phyloP scores from a whole-genome alignment of 2,329 filamentous ascomycete species.

The Diaporthe ilicicola region DNA sequence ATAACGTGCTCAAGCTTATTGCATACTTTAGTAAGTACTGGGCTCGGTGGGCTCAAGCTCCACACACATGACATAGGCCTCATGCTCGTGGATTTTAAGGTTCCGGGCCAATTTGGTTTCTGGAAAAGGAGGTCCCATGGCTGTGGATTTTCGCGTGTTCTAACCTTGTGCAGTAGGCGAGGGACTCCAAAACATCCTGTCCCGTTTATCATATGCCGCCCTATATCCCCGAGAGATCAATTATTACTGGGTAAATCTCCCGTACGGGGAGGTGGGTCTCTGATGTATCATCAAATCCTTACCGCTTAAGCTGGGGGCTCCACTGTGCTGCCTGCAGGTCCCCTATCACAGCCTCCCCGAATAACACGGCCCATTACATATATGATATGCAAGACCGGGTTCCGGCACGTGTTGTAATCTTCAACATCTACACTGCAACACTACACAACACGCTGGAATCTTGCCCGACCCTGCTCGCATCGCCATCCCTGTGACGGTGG shows the following conservation, averaged over 20 bases:
- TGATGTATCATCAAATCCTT: neutral
- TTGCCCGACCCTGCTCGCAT: too few relatives aligned
- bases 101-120: neutral
- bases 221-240: constrained; percentile 19
- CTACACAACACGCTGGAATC: too few relatives aligned
- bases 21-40: neutral
- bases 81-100: neutral
- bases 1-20: neutral
- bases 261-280: neutral
- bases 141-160: neutral
- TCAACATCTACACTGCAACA: constrained; percentile 1
- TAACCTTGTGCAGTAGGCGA: constrained; percentile 5
- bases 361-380: neutral
- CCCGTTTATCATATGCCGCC: neutral
- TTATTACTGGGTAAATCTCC: constrained; percentile 19
- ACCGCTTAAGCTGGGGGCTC: neutral
- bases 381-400: constrained; percentile 5
- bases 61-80: neutral
- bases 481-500: constrained; percentile 5
- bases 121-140: constrained; percentile 2
- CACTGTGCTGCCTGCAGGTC: neutral
- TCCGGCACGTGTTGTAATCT: constrained; percentile 4
- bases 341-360: constrained; percentile 7
- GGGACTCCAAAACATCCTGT: neutral
- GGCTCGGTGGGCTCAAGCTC: constrained; percentile 6